Conservation (phyloP, 805 yeast species). For the Starmerella bombicola region DNA sequence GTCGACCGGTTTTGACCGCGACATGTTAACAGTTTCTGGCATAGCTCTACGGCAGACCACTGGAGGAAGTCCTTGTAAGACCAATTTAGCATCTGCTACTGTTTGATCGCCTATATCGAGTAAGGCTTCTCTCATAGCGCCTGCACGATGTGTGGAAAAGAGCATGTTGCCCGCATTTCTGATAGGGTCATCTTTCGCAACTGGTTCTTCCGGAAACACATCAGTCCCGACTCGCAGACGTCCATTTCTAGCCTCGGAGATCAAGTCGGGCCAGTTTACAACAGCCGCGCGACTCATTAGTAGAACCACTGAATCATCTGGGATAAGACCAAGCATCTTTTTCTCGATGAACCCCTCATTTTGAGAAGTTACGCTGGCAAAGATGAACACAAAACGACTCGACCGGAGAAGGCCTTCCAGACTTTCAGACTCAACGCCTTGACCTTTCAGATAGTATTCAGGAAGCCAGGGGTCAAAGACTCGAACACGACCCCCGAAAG, state of each 20-base stretch:
- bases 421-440: neutral
- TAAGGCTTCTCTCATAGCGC: conserved; percentile 5
- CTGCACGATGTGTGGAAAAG: conserved; percentile 8
- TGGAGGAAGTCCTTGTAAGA: conserved; percentile 5
- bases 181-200: neutral
- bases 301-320: conserved; percentile 2
- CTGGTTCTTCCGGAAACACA: conserved; percentile 8
- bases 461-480: conserved; percentile 8
- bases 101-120: conserved; percentile 9
- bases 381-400: conserved; percentile 4
- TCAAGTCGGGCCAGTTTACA: conserved; percentile 5
- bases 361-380: conserved; percentile 9
- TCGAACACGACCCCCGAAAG: conserved; percentile 2
- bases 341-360: conserved; percentile 2
- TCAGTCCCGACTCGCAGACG: conserved; percentile 7
- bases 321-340: conserved; percentile 1
- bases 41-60: conserved; percentile 6
- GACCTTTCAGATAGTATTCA: neutral
- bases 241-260: neutral
- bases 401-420: conserved; percentile 1
- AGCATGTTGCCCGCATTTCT: neutral
- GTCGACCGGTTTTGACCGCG: conserved; percentile 5
- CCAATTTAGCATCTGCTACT: conserved; percentile 1
- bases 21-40: conserved; percentile 2
- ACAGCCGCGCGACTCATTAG: conserved; percentile 8